Evolutionary conservation across 139 green algal species (phyloP), one percentile per base, ranked within the genome.

Genomic region (Asterochloris sp.): DNA sequence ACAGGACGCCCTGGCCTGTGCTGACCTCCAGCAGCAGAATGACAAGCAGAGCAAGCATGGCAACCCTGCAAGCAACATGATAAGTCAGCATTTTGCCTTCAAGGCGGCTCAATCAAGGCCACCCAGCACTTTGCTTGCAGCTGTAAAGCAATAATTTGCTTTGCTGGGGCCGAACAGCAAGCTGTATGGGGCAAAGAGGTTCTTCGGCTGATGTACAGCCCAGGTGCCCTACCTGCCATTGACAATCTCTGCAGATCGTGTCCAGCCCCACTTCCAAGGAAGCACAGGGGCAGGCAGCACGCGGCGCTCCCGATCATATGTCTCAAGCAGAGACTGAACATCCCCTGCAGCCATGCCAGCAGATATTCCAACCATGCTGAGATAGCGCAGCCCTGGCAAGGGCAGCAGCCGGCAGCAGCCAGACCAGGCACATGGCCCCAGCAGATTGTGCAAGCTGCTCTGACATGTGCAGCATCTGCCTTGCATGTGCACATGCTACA

Each of bases 201-300:
- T 54, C 38, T 54, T 2, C 38, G 6, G 38, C 38, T 54, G 6
- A 54, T 54, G 38, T 54, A 54, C 38, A 54, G 38, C 38, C 38
- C 38, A 54, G 38, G 38, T 6, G 38, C 38, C 38, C 38, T 54
- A 54, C 69, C 96, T 91, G 11, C 96, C 97, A 87, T 99, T 99
- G 96, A 91, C 98, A 0, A 86, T 96, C 87, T 98, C 96, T 0
- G 94, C 93, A 54, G 82, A 93, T 82, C 93, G 92, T n/a, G 96
- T 99, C 92, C 92, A 99, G 26, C 97, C 96, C 93, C 94, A 98
- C 83, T 95, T 76, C 95, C 95, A 99, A 29, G 87, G 85, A 38
- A 95, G 86, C 47, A 90, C 78, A 1, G 97, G 96, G 0, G 93
- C 86, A 0, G 96, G 96, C 80, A 99, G 89, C 69, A 92, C 90